Conservation (phyloP, 2,329 filamentous ascomycete species). For the Sclerotiophoma versabilis region DNA sequence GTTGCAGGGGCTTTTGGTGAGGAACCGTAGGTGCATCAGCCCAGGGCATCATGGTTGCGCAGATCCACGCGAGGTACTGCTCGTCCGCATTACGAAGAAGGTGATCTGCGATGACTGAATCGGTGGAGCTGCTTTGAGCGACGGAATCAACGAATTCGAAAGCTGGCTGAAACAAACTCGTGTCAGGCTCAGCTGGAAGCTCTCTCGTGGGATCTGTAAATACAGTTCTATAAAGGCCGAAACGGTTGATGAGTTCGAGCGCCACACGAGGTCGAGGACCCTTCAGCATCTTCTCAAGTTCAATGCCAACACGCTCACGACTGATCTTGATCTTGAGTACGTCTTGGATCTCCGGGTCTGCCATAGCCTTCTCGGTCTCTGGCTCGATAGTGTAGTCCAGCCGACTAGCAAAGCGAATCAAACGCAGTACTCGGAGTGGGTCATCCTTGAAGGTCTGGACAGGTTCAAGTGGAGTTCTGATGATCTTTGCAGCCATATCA, state of each 20-base stretch:
- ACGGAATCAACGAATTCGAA: slow-evolving; percentile 67
- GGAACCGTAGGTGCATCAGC: slow-evolving; percentile 58
- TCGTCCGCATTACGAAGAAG: slow-evolving; percentile 71
- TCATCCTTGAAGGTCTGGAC: slow-evolving; percentile 95
- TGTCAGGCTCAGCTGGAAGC: slow-evolving; percentile 63
- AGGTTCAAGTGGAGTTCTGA: slow-evolving; percentile 86
- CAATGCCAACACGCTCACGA: slow-evolving; percentile 84
- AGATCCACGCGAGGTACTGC: slow-evolving; percentile 76
- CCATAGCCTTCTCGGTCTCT: slow-evolving; percentile 75
- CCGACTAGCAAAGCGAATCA: slow-evolving; percentile 89
- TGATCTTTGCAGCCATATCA: slow-evolving; percentile 75
- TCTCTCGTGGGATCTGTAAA: slow-evolving; percentile 72
- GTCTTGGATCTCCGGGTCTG: slow-evolving; percentile 75
- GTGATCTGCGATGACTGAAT: slow-evolving; percentile 48
- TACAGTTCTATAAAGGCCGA: slow-evolving; percentile 74
- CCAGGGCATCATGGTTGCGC: slow-evolving; percentile 80
- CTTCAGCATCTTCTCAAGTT: slow-evolving; percentile 90
- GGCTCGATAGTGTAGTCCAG: slow-evolving; percentile 80
- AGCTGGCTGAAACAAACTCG: slow-evolving; percentile 65
- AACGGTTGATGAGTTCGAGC: slow-evolving; percentile 69
- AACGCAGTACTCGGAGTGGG: slow-evolving; percentile 81
- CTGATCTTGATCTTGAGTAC: slow-evolving; percentile 90
- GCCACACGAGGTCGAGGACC: slow-evolving; percentile 67
- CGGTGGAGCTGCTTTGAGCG: slow-evolving; percentile 7
- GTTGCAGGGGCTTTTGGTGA: slow-evolving; percentile 55